A percentile compares a stretch with the other conserved stretches of the same genome.
Evolutionary conservation across 139 green algal genomes (phyloP).

Genomic region (Micromonas commoda): DNA sequence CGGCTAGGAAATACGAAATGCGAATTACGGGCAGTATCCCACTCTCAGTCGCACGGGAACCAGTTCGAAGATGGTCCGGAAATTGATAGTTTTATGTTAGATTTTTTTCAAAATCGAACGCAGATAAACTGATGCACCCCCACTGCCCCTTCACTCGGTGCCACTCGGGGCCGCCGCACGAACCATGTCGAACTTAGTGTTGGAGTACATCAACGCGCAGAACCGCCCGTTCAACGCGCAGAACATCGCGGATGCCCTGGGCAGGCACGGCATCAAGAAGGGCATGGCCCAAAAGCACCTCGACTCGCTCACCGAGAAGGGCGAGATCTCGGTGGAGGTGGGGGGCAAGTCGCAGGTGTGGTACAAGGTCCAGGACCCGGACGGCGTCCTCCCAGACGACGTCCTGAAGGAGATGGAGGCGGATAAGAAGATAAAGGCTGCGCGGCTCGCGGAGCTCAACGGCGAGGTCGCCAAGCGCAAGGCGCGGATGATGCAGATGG

Average conservation of each 20-base stretch:
- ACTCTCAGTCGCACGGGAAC: too few species aligned
- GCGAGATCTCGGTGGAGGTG: conserved; percentile 33
- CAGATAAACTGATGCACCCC: too few species aligned
- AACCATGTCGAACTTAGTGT: background rate
- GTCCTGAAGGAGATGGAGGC: background rate
- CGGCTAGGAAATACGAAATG: too few species aligned
- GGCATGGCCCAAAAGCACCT: conserved; percentile 41
- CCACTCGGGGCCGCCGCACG: too few species aligned
- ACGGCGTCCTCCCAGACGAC: background rate
- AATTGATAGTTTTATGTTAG: too few species aligned
- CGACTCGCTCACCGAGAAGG: conserved; percentile 26
- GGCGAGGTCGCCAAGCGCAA: background rate
- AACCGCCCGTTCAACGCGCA: conserved; percentile 48
- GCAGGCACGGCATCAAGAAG: conserved; percentile 43
- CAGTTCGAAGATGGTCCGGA: too few species aligned
- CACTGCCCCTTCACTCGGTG: too few species aligned
- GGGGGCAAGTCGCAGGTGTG: conserved; percentile 8
- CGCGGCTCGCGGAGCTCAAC: background rate
- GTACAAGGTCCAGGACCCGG: background rate
- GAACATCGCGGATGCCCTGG: conserved; percentile 42
- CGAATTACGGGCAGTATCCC: too few species aligned
- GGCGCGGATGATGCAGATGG: background rate
- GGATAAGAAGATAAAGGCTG: background rate
- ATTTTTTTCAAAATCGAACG: too few species aligned
- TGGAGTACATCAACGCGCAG: conserved; percentile 23